phyloP scores from a whole-genome alignment of 257 asterid species.

The Solanum arcanum region DNA sequence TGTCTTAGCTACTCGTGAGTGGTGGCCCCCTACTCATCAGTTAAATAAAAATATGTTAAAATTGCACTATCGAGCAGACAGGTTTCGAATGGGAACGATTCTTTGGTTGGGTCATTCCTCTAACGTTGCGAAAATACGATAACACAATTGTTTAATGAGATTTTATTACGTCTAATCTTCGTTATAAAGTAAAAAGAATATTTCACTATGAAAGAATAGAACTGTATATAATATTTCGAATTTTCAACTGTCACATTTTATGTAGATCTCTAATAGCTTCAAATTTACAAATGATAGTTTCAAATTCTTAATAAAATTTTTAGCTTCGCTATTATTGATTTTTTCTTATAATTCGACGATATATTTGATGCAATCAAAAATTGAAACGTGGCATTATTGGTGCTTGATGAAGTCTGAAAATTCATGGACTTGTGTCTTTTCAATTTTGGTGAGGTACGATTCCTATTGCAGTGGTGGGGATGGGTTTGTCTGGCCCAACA shows the following conservation, averaged over 20 bases:
- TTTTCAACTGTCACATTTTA: too few species aligned
- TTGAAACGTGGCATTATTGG: conserved; percentile 27
- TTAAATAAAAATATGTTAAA: not conserved
- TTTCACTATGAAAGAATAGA: too few species aligned
- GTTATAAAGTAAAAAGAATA: too few species aligned
- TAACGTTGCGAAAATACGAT: too few species aligned
- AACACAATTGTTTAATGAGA: too few species aligned
- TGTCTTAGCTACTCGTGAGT: conserved; percentile 34
- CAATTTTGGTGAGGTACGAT: conserved; percentile 13
- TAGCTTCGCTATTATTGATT: too few species aligned
- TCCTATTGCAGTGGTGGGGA: conserved; percentile 25
- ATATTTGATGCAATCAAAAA: conserved; percentile 1
- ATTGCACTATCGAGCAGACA: conserved; percentile 8
- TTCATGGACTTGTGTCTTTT: conserved; percentile 6
- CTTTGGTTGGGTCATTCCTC: not conserved
- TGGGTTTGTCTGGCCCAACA: conserved; percentile 7
- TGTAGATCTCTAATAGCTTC: too few species aligned
- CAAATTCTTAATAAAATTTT: too few species aligned
- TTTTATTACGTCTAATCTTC: too few species aligned
- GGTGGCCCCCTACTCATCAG: conserved; percentile 30
- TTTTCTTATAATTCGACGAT: too few species aligned
- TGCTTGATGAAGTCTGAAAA: not conserved
- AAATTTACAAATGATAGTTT: too few species aligned
- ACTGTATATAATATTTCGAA: too few species aligned
- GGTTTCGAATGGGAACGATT: conserved; percentile 5